These are phyloP conservation scores for Stygiomarasmius scandens DNA, from an alignment of 1,284 basidiomycete genomes.

Conservation along the genomic window DNA sequence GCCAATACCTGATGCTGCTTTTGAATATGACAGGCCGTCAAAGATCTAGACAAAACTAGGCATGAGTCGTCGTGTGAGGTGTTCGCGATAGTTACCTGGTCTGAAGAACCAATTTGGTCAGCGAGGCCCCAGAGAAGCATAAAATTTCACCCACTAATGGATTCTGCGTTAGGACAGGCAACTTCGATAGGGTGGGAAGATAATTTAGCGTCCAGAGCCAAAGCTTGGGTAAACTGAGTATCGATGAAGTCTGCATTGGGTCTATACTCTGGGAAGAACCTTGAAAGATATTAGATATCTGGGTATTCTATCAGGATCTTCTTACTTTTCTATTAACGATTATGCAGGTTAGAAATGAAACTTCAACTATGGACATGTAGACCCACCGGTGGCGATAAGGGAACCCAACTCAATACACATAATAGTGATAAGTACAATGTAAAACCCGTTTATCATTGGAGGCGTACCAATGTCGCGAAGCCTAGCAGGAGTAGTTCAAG, in stretches of 20 bases:
- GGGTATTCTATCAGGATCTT: neutral
- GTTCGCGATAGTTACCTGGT: slow-evolving; percentile 1
- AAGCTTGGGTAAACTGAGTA: slow-evolving; percentile 64
- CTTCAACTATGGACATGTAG: too few species aligned
- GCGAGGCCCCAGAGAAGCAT: neutral
- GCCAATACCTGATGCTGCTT: slow-evolving; percentile 84
- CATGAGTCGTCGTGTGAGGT: neutral
- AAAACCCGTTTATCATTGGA: neutral
- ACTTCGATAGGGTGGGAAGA: slow-evolving; percentile 97
- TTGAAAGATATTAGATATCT: slow-evolving; percentile 30
- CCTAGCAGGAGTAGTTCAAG: slow-evolving; percentile 45
- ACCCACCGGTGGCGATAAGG: slow-evolving; percentile 86
- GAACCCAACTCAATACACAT: slow-evolving; percentile 77
- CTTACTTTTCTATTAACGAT: slow-evolving; percentile 32
- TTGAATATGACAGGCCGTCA: slow-evolving; percentile 84
- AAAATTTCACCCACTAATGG: slow-evolving; percentile 55
- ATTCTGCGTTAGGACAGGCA: slow-evolving; percentile 84
- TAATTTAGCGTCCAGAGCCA: slow-evolving; percentile 84
- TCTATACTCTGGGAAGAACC: slow-evolving; percentile 80
- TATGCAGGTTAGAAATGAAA: slow-evolving; percentile 16
- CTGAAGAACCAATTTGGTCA: neutral
- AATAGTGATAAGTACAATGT: slow-evolving; percentile 1
- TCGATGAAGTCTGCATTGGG: slow-evolving; percentile 73
- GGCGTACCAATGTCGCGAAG: slow-evolving; percentile 79
- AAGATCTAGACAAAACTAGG: slow-evolving; percentile 65